Conservation (phyloP, 2,329 filamentous ascomycete genomes). For the Microsporum canis region DNA sequence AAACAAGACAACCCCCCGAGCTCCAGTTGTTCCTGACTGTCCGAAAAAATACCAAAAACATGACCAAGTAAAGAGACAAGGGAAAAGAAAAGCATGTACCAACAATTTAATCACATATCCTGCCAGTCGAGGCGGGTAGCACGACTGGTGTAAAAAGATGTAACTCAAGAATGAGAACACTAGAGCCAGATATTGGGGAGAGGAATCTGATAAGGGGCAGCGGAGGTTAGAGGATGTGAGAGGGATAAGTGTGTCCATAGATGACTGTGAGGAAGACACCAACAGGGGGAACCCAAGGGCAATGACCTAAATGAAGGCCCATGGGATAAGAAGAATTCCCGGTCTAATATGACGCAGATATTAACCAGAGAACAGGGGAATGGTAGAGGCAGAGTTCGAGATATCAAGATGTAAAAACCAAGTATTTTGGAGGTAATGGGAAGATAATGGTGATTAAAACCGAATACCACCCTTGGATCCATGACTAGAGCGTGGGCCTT, state of each 20-base stretch:
- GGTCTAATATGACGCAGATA: background rate
- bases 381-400: background rate
- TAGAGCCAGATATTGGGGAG: background rate
- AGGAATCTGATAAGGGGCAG: background rate
- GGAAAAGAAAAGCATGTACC: conserved; percentile 16
- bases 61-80: conserved; percentile 19
- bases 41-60: conserved; percentile 13
- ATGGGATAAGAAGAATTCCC: background rate
- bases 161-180: conserved; percentile 7
- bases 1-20: background rate
- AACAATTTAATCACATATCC: conserved; percentile 14
- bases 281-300: background rate
- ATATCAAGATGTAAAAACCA: background rate
- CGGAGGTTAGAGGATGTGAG: background rate
- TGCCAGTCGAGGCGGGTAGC: background rate
- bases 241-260: background rate
- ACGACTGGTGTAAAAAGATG: background rate
- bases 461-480: conserved; percentile 15
- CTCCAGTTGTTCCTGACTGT: background rate
- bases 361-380: background rate
- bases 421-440: background rate
- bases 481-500: conserved; percentile 17
- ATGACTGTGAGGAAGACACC: background rate
- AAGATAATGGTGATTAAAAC: background rate
- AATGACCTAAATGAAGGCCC: background rate